Evolutionary conservation across 108 stramenopile species (phyloP).

Genomic region (Asterionellopsis glacialis): DNA sequence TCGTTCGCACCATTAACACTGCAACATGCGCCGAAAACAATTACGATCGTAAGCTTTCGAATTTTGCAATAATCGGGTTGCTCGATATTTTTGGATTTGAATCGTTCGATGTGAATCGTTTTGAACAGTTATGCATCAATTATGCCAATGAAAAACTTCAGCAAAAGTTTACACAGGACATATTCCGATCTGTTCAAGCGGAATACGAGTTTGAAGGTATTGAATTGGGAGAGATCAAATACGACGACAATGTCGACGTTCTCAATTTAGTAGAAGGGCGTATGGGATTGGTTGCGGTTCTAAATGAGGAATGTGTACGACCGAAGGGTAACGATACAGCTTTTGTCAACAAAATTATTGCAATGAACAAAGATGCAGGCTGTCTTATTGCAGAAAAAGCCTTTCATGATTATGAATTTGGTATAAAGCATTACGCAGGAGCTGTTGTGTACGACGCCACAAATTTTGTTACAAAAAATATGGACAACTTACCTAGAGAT

Average conservation of each 20-base stretch:
- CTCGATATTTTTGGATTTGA: slow-evolving; percentile 98
- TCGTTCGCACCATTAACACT: slow-evolving; percentile 91
- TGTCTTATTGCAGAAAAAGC: slow-evolving; percentile 50
- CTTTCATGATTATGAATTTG: slow-evolving; percentile 73
- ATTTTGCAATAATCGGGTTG: slow-evolving; percentile 70
- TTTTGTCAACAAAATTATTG: slow-evolving; percentile 77
- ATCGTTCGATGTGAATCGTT: slow-evolving; percentile 83
- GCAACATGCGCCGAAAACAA: slow-evolving; percentile 66
- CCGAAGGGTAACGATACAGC: slow-evolving; percentile 82
- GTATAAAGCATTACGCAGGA: slow-evolving; percentile 89
- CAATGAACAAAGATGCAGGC: slow-evolving; percentile 62
- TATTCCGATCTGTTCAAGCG: slow-evolving; percentile 68
- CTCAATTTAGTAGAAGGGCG: slow-evolving; percentile 92
- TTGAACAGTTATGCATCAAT: slow-evolving; percentile 95
- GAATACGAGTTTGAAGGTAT: slow-evolving; percentile 96
- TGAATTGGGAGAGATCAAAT: slow-evolving; percentile 78
- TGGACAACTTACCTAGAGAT: slow-evolving; percentile 80
- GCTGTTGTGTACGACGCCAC: slow-evolving; percentile 79
- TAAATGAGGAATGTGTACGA: slow-evolving; percentile 96
- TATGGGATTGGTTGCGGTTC: slow-evolving; percentile 89
- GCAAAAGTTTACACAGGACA: slow-evolving; percentile 83
- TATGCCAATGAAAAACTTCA: slow-evolving; percentile 97
- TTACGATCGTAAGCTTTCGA: slow-evolving; percentile 20
- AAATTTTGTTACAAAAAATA: slow-evolving; percentile 76
- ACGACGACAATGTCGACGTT: slow-evolving; percentile 92